A percentile compares a stretch with the other conserved stretches of the same genome.
Conservation (phyloP, 108 stramenopile genomes). For the Pseudonitzschia pungens region DNA sequence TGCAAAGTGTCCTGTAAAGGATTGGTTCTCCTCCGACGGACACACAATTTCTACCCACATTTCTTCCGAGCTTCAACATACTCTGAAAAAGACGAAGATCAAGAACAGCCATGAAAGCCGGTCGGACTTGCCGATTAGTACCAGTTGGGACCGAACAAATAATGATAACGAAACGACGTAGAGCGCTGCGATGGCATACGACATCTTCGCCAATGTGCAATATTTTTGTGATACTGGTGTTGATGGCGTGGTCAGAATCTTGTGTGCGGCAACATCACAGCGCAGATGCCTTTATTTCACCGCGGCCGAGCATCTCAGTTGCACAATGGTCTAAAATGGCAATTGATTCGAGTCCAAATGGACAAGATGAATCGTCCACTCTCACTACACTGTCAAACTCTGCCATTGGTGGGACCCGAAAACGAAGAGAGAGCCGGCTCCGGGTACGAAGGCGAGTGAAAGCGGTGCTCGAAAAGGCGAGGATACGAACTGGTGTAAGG, state of each 20-base stretch:
- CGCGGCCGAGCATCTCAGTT: neutral
- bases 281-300: neutral
- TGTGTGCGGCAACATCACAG: neutral
- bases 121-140: too few relatives aligned
- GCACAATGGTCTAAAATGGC: neutral
- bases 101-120: too few relatives aligned
- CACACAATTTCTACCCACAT: too few relatives aligned
- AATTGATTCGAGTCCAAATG: slow-evolving; percentile 8
- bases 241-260: neutral
- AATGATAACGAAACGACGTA: slow-evolving; percentile 6
- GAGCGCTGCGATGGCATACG: neutral
- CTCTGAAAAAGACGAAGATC: too few relatives aligned
- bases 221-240: neutral
- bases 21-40: too few relatives aligned
- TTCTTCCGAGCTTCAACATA: too few relatives aligned
- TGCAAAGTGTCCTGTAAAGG: too few relatives aligned
- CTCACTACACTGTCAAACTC: slow-evolving; percentile 15
- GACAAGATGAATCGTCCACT: slow-evolving; percentile 6
- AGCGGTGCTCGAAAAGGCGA: slow-evolving; percentile 68
- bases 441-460: slow-evolving; percentile 69
- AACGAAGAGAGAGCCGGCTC: slow-evolving; percentile 32
- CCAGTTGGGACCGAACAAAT: neutral
- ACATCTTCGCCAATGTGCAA: neutral
- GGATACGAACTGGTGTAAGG: slow-evolving; percentile 72
- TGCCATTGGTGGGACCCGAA: neutral